These are phyloP conservation scores for Hyphopichia fennica DNA, from an alignment of 1,139 yeast species.

Conservation along the genomic window DNA sequence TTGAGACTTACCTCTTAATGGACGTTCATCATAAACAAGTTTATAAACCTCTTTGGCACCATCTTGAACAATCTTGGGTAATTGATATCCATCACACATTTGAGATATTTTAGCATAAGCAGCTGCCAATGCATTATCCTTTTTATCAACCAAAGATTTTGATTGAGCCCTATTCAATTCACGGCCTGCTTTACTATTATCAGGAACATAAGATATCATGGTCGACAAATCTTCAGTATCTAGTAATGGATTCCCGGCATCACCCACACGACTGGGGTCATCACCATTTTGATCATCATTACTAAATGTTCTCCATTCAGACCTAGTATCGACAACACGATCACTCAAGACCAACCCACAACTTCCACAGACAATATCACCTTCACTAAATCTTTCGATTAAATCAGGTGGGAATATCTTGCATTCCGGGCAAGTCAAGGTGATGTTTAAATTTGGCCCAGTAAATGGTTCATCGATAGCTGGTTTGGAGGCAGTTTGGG, in stretches of 20 bases:
- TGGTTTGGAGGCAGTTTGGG: constrained; percentile 11
- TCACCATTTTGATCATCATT: constrained; percentile 98
- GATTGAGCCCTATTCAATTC: constrained; percentile 90
- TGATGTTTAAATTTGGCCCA: constrained; percentile 82
- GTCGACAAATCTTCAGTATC: constrained; percentile 94
- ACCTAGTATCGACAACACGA: constrained; percentile 89
- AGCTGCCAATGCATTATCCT: constrained; percentile 81
- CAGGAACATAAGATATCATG: constrained; percentile 82
- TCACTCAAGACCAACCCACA: constrained; percentile 95
- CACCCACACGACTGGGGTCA: constrained; percentile 99
- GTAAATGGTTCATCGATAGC: constrained; percentile 37
- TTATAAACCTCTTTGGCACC: constrained; percentile 97
- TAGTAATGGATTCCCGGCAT: constrained; percentile 91
- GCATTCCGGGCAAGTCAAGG: constrained; percentile 93
- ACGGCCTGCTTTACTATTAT: constrained; percentile 74
- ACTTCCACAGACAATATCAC: constrained; percentile 95
- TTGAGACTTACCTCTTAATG: constrained; percentile 86
- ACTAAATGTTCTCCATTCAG: constrained; percentile 98
- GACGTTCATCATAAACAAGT: constrained; percentile 84
- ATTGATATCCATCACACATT: constrained; percentile 95
- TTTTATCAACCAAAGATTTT: constrained; percentile 79
- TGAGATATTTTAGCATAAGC: constrained; percentile 92
- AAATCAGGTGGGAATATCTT: constrained; percentile 93
- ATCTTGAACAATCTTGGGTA: constrained; percentile 94
- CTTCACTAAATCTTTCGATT: constrained; percentile 93